phyloP scores from a whole-genome alignment of 1,284 basidiomycete species.

The Naganishia sp. region DNA sequence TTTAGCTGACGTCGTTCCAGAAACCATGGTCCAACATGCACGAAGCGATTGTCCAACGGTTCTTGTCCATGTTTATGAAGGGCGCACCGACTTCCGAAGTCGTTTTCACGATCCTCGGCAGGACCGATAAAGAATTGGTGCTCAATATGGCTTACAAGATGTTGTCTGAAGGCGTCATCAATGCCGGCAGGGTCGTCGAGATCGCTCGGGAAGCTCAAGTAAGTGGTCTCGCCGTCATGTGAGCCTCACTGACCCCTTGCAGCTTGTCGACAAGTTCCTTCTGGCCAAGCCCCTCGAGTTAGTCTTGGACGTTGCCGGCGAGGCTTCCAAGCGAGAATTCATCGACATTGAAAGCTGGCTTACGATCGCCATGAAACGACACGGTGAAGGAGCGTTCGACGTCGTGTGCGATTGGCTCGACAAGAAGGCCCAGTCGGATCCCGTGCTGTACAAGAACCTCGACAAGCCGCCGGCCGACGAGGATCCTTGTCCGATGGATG shows the following conservation, averaged over 20 bases:
- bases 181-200: conserved; percentile 91
- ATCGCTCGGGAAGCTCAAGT: conserved; percentile 94
- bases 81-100: conserved; percentile 92
- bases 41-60: conserved; percentile 77
- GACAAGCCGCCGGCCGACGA: conserved; percentile 67
- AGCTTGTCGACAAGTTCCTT: conserved; percentile 77
- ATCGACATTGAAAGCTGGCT: conserved; percentile 97
- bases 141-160: conserved; percentile 85
- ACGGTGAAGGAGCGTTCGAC: conserved; percentile 82
- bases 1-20: conserved; percentile 51
- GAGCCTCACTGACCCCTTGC: conserved; percentile 23
- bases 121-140: conserved; percentile 76
- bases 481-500: conserved; percentile 68
- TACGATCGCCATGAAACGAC: conserved; percentile 75
- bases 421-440: conserved; percentile 87
- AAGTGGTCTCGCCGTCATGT: conserved; percentile 36
- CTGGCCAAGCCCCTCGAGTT: conserved; percentile 84
- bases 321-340: conserved; percentile 89
- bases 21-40: conserved; percentile 85
- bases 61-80: conserved; percentile 86
- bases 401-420: conserved; percentile 84
- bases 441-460: conserved; percentile 71
- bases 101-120: conserved; percentile 75
- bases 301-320: conserved; percentile 86
- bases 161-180: conserved; percentile 87